phyloP scores from a whole-genome alignment of 306 rosid genomes.

The Cucurbita ficifolia region DNA sequence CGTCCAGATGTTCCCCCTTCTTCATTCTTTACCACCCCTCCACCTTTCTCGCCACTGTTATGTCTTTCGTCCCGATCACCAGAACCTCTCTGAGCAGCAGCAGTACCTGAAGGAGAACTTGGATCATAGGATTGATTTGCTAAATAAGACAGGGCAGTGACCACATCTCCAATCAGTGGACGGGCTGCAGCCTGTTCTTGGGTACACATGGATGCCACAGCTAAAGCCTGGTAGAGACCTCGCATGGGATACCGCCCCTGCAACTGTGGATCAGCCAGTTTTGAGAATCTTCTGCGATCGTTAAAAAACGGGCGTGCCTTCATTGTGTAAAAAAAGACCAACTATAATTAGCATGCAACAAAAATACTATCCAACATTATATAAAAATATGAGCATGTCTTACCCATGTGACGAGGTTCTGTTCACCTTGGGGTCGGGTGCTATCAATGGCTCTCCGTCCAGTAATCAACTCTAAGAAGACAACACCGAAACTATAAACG shows the following conservation, averaged over 20 bases:
- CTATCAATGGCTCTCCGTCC: constrained; percentile 82
- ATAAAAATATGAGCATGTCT: background rate
- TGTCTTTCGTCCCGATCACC: constrained; percentile 51
- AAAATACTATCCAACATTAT: background rate
- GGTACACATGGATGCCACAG: constrained; percentile 92
- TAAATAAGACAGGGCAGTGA: constrained; percentile 75
- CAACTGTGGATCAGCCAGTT: constrained; percentile 66
- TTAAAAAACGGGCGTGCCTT: constrained; percentile 84
- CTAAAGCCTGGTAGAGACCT: constrained; percentile 78
- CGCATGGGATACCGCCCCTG: constrained; percentile 84
- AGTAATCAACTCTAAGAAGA: constrained; percentile 75
- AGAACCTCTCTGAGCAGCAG: constrained; percentile 27
- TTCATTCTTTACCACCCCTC: constrained; percentile 48
- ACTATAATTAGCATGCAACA: background rate
- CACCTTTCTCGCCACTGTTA: constrained; percentile 50
- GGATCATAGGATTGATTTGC: constrained; percentile 74
- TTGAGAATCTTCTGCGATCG: constrained; percentile 68
- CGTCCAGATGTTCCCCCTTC: constrained; percentile 68
- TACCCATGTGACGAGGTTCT: constrained; percentile 87
- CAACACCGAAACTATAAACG: constrained; percentile 82
- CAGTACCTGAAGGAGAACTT: constrained; percentile 30
- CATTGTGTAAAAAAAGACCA: constrained; percentile 13
- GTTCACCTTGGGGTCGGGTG: constrained; percentile 69
- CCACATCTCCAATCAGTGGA: constrained; percentile 83
- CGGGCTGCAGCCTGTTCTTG: constrained; percentile 90